phyloP scores from a whole-genome alignment of 1,139 yeast species.

The Yamadazyma diddensiae region DNA sequence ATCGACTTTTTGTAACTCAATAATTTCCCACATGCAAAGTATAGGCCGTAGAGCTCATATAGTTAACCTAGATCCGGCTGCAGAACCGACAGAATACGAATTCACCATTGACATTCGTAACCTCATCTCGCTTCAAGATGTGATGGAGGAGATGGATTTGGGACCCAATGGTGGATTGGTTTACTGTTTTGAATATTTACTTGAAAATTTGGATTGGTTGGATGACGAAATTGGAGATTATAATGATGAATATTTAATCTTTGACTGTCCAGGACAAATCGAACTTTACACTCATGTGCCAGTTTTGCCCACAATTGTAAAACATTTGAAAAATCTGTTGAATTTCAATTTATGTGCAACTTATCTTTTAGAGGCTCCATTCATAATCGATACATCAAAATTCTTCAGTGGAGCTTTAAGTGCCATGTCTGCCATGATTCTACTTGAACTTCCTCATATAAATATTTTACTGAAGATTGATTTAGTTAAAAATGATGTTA shows the following conservation, averaged over 20 bases:
- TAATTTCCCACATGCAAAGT: slow-evolving; percentile 84
- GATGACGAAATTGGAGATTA: slow-evolving; percentile 94
- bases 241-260: slow-evolving; percentile 88
- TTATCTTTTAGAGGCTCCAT: slow-evolving; percentile 89
- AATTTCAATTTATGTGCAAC: slow-evolving; percentile 91
- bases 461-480: slow-evolving; percentile 86
- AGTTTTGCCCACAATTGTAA: slow-evolving; percentile 81
- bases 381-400: slow-evolving; percentile 83
- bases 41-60: slow-evolving; percentile 92
- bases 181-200: slow-evolving; percentile 86
- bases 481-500: slow-evolving; percentile 71
- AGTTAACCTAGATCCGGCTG: slow-evolving; percentile 96
- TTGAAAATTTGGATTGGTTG: slow-evolving; percentile 91
- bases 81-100: slow-evolving; percentile 87
- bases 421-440: slow-evolving; percentile 98
- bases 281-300: slow-evolving; percentile 95
- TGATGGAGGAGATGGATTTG: slow-evolving; percentile 90
- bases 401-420: slow-evolving; percentile 93
- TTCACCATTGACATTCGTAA: slow-evolving; percentile 93
- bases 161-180: slow-evolving; percentile 97
- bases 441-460: slow-evolving; percentile 90
- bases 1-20: slow-evolving; percentile 85
- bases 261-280: slow-evolving; percentile 98
- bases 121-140: slow-evolving; percentile 86
- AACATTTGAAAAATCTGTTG: slow-evolving; percentile 73